Conservation (phyloP, 2,329 filamentous ascomycete genomes). For the Exophiala alcalophila region DNA sequence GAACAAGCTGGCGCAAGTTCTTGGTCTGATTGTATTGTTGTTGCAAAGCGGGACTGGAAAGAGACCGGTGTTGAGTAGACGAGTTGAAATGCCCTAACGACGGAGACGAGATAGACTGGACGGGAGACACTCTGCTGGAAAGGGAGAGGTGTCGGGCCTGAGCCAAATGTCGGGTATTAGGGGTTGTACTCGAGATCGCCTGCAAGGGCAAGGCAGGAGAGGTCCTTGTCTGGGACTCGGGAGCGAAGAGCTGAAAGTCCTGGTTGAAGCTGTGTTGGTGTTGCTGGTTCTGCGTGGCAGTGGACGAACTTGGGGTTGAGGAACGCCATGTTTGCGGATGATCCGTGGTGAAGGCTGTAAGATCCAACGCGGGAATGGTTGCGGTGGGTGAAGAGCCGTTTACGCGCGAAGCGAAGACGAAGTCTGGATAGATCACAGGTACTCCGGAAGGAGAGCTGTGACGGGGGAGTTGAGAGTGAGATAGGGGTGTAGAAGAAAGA, state of each 20-base stretch:
- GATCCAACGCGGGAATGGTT: slow-evolving; percentile 36
- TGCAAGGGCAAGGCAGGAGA: slow-evolving; percentile 31
- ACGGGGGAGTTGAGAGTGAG: slow-evolving; percentile 30
- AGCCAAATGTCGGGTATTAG: slow-evolving; percentile 28
- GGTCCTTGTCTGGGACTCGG: slow-evolving; percentile 25
- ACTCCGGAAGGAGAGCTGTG: slow-evolving; percentile 35
- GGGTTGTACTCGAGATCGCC: slow-evolving; percentile 35
- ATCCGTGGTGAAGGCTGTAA: slow-evolving; percentile 39
- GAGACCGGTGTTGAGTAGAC: slow-evolving; percentile 28
- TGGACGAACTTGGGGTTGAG: slow-evolving; percentile 34
- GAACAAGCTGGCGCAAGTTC: slow-evolving; percentile 30
- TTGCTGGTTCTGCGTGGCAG: slow-evolving; percentile 32
- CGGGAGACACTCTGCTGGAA: slow-evolving; percentile 28
- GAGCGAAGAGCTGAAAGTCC: slow-evolving; percentile 38
- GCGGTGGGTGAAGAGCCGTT: slow-evolving; percentile 32
- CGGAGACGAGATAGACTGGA: slow-evolving; percentile 26
- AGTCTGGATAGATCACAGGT: slow-evolving; percentile 32
- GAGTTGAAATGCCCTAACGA: slow-evolving; percentile 25
- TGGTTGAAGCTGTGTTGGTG: slow-evolving; percentile 30
- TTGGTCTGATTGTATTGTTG: slow-evolving; percentile 22
- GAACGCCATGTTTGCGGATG: slow-evolving; percentile 35
- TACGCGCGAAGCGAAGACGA: slow-evolving; percentile 32
- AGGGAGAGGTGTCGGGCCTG: slow-evolving; percentile 30
- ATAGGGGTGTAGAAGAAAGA: slow-evolving; percentile 15
- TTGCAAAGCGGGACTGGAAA: slow-evolving; percentile 29